A percentile compares a stretch with the other conserved stretches of the same genome.
Conservation (phyloP, 306 rosid species). For the Castanea mollissima region DNA sequence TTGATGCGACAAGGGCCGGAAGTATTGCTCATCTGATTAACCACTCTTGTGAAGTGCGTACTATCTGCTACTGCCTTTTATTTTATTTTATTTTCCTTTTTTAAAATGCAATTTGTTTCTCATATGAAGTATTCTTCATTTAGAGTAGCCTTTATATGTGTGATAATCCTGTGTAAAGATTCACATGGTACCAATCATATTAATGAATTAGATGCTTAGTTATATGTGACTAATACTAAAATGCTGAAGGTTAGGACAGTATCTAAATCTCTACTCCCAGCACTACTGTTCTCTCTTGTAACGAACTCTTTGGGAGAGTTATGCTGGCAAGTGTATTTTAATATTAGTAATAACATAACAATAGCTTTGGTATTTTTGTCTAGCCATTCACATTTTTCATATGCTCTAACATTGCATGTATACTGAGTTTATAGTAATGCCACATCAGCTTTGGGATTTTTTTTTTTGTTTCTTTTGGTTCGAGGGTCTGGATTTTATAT, state of each 20-base stretch:
- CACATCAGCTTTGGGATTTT: not conserved
- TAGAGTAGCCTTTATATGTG: slow-evolving; percentile 4
- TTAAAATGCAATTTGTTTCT: slow-evolving; percentile 7
- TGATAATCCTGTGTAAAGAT: slow-evolving; percentile 4
- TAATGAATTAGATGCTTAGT: slow-evolving; percentile 1
- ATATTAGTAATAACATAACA: not conserved
- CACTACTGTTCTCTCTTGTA: not conserved
- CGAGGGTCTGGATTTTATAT: not conserved
- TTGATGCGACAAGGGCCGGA: slow-evolving; percentile 98
- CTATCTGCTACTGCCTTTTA: slow-evolving; percentile 1
- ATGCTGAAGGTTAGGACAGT: not conserved
- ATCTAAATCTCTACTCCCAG: not conserved
- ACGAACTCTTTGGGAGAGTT: not conserved
- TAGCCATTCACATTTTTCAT: not conserved
- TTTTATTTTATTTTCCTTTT: slow-evolving; percentile 6
- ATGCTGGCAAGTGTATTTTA: not conserved
- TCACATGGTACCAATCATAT: slow-evolving; percentile 5
- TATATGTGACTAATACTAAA: not conserved
- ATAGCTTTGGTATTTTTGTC: not conserved
- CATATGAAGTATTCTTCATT: slow-evolving; percentile 8
- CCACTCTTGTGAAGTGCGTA: slow-evolving; percentile 94
- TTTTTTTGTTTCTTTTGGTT: not conserved
- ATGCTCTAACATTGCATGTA: not conserved
- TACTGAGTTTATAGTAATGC: not conserved
- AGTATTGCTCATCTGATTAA: slow-evolving; percentile 98